phyloP scores from a whole-genome alignment of 768 basidiomycete genomes.

The Leccinum obscurum region DNA sequence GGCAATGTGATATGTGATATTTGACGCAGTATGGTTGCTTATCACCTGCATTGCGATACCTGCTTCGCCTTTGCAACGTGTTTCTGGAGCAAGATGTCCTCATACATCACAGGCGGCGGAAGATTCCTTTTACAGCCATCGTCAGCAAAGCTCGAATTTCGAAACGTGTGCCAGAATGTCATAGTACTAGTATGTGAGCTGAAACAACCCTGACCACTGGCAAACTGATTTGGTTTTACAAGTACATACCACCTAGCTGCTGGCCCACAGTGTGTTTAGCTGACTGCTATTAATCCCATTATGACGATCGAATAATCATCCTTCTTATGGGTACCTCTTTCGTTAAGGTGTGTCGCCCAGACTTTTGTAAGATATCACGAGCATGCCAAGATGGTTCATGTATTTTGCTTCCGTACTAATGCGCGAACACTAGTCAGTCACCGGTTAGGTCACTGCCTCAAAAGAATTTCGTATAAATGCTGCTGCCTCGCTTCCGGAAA shows the following conservation, averaged over 20 bases:
- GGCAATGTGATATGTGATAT: neutral
- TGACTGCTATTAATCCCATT: neutral
- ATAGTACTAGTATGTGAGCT: neutral
- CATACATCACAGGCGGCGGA: neutral
- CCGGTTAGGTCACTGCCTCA: slow-evolving; percentile 8
- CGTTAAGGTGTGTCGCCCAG: neutral
- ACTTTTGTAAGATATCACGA: neutral
- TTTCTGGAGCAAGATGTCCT: neutral
- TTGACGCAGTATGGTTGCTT: neutral
- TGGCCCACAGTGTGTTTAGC: neutral
- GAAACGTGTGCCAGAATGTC: neutral
- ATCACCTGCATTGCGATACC: neutral
- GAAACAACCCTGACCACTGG: neutral
- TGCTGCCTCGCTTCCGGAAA: neutral
- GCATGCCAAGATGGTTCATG: neutral
- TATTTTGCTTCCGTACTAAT: slow-evolving; percentile 10
- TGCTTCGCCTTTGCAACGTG: slow-evolving; percentile 9
- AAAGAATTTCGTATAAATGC: slow-evolving; percentile 16
- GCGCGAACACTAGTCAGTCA: neutral
- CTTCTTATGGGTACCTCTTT: neutral
- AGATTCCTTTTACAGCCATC: neutral
- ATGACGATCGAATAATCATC: neutral
- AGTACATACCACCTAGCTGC: neutral
- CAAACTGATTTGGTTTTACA: neutral
- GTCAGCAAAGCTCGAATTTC: neutral